Percentiles rank a stretch among this genome's conserved stretches.
Conservation (phyloP, 345 rosid species). For the Zanthoxylum bungeanum region DNA sequence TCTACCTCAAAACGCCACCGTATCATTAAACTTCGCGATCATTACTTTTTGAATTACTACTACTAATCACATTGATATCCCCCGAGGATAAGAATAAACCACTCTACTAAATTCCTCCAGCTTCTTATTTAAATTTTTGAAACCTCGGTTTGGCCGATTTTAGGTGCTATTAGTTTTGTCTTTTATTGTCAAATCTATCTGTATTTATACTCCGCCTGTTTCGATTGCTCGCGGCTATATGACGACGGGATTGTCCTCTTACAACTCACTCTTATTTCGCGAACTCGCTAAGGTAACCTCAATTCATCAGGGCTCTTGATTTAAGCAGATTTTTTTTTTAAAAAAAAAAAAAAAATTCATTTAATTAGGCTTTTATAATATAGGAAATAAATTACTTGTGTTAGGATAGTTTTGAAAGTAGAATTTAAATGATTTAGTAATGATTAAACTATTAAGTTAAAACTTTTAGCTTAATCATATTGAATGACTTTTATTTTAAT, state of each 20-base stretch:
- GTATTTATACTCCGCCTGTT: neutral
- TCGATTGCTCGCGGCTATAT: neutral
- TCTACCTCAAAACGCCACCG: neutral
- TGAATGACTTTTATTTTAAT: no score
- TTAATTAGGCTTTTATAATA: no score
- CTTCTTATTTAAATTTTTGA: neutral
- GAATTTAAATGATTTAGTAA: no score
- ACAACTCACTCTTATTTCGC: neutral
- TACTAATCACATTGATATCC: constrained; percentile 1
- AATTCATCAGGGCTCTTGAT: neutral
- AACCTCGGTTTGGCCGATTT: constrained; percentile 15
- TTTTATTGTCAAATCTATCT: neutral
- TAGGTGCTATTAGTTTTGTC: neutral
- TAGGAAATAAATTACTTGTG: no score
- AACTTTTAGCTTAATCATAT: no score
- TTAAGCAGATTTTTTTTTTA: neutral
- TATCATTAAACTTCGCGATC: neutral
- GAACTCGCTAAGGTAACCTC: neutral
- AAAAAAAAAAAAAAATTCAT: no score
- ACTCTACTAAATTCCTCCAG: neutral
- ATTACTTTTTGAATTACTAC: neutral
- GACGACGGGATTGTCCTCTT: neutral
- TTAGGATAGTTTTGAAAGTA: no score
- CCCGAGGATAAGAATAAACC: constrained; percentile 3
- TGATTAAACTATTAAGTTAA: no score